A percentile compares a stretch with the other conserved stretches of the same genome.
phyloP scores from a whole-genome alignment of 179 eudicot species.

The Corrigiola litoralis region DNA sequence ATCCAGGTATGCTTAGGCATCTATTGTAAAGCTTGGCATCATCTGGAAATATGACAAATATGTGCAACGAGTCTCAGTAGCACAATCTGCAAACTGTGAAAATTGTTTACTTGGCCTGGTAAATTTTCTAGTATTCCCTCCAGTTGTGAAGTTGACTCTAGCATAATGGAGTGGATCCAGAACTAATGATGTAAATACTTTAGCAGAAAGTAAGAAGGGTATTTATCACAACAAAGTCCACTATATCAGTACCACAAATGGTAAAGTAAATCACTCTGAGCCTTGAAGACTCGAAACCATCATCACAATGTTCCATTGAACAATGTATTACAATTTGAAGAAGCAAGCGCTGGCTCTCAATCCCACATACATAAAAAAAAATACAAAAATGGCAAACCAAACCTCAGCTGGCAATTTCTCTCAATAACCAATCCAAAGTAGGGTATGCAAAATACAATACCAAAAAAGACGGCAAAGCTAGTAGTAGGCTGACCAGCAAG shows the following conservation, averaged over 20 bases:
- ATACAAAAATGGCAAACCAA: conserved; percentile 6
- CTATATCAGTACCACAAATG: neutral
- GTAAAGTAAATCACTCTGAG: neutral
- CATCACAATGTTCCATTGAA: conserved; percentile 10
- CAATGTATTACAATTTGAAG: conserved; percentile 6
- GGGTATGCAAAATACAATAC: conserved; percentile 63
- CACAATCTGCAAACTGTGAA: neutral
- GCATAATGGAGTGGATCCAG: neutral
- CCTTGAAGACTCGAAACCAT: conserved; percentile 4
- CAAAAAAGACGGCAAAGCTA: conserved; percentile 61
- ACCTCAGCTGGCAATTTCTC: conserved; percentile 51
- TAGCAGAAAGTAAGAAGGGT: neutral
- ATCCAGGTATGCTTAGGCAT: too few relatives aligned
- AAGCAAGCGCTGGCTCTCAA: conserved; percentile 3
- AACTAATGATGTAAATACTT: neutral
- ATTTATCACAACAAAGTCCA: neutral
- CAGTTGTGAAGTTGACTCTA: neutral
- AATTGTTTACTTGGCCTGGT: neutral
- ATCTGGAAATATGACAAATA: too few relatives aligned
- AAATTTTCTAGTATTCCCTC: neutral
- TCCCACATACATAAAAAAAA: neutral
- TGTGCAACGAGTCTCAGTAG: neutral
- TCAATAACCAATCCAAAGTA: conserved; percentile 53
- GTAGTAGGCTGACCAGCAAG: conserved; percentile 43
- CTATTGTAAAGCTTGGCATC: too few relatives aligned